These are phyloP conservation scores for Trametes gibbosa DNA, from an alignment of 768 basidiomycete genomes.

Conservation along the genomic window DNA sequence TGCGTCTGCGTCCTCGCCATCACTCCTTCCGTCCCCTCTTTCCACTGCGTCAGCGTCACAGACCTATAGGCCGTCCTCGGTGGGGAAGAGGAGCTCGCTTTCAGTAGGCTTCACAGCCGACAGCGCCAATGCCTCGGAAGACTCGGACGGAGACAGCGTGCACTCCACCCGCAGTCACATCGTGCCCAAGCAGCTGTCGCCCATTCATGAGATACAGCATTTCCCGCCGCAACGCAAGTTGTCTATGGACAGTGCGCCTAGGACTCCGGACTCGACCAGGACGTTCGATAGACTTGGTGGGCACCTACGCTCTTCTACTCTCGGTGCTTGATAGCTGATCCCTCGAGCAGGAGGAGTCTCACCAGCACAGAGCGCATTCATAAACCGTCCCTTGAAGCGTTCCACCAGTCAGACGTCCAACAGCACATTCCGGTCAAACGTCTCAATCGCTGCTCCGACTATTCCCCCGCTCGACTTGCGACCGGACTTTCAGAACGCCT, in stretches of 20 bases:
- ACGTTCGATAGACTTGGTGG: constrained; percentile 25
- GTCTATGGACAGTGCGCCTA: constrained; percentile 23
- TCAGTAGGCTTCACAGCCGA: constrained; percentile 8
- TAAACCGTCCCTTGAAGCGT: constrained; percentile 63
- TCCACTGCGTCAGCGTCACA: constrained; percentile 3
- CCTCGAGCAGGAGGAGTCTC: constrained; percentile 4
- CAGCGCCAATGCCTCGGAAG: constrained; percentile 12
- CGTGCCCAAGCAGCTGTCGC: constrained; percentile 48
- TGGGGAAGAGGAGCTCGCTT: constrained; percentile 17
- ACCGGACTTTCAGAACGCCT: constrained; percentile 43
- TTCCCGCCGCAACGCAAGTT: constrained; percentile 48
- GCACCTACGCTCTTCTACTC: constrained; percentile 19
- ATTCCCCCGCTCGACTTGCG: constrained; percentile 61
- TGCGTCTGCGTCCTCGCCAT: constrained; percentile 20
- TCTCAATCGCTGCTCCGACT: constrained; percentile 39
- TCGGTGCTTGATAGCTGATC: not conserved
- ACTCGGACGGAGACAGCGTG: constrained; percentile 16
- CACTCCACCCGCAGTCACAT: constrained; percentile 35
- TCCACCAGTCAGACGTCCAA: constrained; percentile 65
- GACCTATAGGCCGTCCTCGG: constrained; percentile 5
- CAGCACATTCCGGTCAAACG: constrained; percentile 49
- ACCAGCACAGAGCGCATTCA: constrained; percentile 47
- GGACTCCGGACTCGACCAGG: constrained; percentile 30
- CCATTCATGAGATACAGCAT: constrained; percentile 62
- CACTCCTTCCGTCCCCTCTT: constrained; percentile 10